Base-by-base conservation (phyloP, 306 rosid species). In the Cucumis melo region DNA sequence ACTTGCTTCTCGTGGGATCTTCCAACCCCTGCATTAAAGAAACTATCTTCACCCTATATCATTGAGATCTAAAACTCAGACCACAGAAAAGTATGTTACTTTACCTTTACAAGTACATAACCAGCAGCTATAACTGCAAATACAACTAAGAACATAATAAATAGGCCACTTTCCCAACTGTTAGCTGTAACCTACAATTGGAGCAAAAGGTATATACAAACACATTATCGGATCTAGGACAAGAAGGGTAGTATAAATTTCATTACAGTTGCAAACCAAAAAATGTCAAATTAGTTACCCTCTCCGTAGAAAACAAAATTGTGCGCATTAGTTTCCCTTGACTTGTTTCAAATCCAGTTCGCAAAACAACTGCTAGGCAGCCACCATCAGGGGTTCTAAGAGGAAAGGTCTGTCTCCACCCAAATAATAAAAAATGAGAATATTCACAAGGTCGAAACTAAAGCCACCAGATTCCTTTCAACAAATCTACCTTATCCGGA, bases 81-180 rank as follows among this genome's bases (percentile, higher is more conserved):
- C 61, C 83, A 78, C 44, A 6, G 46, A 80, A 77, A 78, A 76
- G 44, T 77, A 63, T 44, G 21, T 68, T 56, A 23, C 67, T 64
- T 84, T 89, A 95, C 98, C 99, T 92, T 95, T 17, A 83, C 79
- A 54, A 95, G 93, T 44, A 95, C 99, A 83, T 95, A 92, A 81
- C 99, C 99, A 53, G 99, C 99, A 76, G 99, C 99, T 81, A 95
- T 89, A 41, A 95, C 81, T 34, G 99, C 99, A 85, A 95, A 95
- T 77, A 95, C 85, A 72, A 92, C 98, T 88, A 95, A 82, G 88
- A 95, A 95, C 65, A 90, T 76, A 80, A 95, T 95, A 86, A 95
- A 95, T 76, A 95, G 80, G 79, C 98, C 98, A 88, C 99, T 95
- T 90, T 95, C 99, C 99, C 99, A 95, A 87, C 99, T 95, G 90